A percentile compares a stretch with the other conserved stretches of the same genome.
phyloP scores from a whole-genome alignment of 1,139 yeast species.

The Hansenula sp. region DNA sequence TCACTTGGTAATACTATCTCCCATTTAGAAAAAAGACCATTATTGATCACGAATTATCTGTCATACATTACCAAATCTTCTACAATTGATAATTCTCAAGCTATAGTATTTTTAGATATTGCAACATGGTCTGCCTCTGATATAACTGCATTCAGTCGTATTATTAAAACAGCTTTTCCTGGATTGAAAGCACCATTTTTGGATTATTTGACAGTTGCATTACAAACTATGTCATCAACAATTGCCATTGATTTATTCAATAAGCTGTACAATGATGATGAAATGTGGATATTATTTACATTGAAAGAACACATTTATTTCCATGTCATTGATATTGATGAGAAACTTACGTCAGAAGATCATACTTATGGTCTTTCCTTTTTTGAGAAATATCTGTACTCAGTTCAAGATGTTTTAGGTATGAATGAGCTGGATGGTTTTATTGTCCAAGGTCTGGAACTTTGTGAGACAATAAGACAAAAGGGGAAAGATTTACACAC shows the following conservation, averaged over 20 bases:
- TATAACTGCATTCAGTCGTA: background rate
- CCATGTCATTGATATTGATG: slow-evolving; percentile 19
- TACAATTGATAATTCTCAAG: background rate
- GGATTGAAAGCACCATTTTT: background rate
- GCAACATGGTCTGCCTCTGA: background rate
- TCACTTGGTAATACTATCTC: slow-evolving; percentile 7
- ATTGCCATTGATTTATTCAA: background rate
- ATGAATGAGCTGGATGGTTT: slow-evolving; percentile 6
- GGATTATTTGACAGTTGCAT: background rate
- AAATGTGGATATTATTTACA: slow-evolving; percentile 1
- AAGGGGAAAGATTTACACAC: background rate
- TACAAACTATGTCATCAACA: background rate
- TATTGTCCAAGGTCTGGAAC: slow-evolving; percentile 10
- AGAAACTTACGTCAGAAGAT: slow-evolving; percentile 1
- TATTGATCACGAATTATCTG: background rate
- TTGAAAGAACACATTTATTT: slow-evolving; percentile 17
- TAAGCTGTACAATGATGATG: background rate
- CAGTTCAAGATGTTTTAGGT: background rate
- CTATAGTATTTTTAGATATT: background rate
- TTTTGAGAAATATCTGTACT: slow-evolving; percentile 7
- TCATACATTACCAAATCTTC: background rate
- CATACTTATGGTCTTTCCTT: slow-evolving; percentile 5
- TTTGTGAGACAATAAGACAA: slow-evolving; percentile 7
- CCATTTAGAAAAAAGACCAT: background rate
- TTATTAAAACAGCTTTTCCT: background rate